Base-by-base conservation (phyloP, 78 protist genomes). In the Chrysochromulina tobinii region DNA sequence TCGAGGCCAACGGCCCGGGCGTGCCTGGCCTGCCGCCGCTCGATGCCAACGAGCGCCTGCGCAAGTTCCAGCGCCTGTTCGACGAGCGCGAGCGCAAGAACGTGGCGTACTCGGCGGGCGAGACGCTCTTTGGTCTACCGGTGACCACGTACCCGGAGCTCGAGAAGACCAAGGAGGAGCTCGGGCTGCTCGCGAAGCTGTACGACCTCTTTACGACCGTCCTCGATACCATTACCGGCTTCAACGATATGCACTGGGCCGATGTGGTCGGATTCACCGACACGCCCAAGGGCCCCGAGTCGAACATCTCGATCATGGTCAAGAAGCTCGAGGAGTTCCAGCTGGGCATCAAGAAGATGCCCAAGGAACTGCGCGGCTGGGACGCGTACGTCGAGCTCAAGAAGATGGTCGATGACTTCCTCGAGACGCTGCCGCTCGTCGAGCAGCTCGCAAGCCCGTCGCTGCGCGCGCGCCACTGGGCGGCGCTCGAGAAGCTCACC, bases 41-140 rank as follows among this genome's bases (percentile, higher is more conserved):
- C 48, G 95, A 90, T 1, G 98, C 98, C 38, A 87, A 90, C 66
- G 96, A 95, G 79, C 87, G 97, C 14, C 95, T 97, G 66, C 88
- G 83, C 57, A 81, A 68, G 90, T 97, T 89, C 94, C 92, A 96
- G 93, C 91, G 96, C 3, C 89, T 64, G 50, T 97, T 90, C 66
- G 95, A 91, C 51, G 97, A 96, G 75, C 91, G 85, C n/a, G 93
- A 95, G 93, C 92, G 97, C 51, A 91, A 90, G 75, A 94, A 84
- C 88, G 66, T 7, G 20, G 64, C 94, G 38, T 97, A 93, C 91
- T 15, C n/a, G 4, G 97, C 66, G 17, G 98, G 98, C 51, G 97
- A 97, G 92, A 94, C 89, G 81, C 92, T 97, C 21, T 97, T 97
- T 79, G 97, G 97, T n/a, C 93, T 97, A 67, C 95, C 96, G 11